A percentile compares a stretch with the other conserved stretches of the same genome.
phyloP scores from a whole-genome alignment of 169 alveolate genomes.

The Theileria orientalis region DNA sequence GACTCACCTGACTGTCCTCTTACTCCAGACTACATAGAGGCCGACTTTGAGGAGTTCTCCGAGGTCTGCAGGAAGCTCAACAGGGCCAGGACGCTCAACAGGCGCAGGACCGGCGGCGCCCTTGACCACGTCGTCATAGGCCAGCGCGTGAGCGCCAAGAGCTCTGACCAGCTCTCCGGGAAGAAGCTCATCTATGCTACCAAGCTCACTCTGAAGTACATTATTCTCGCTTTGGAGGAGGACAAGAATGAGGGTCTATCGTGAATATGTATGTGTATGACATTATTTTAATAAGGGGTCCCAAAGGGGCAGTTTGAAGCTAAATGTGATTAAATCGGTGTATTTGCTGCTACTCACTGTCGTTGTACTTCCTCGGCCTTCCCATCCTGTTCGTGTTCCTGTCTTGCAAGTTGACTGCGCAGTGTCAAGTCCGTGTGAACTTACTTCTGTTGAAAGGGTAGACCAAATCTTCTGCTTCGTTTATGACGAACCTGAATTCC shows the following conservation, averaged over 20 bases:
- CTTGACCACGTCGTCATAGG: background rate
- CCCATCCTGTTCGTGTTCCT: slow-evolving; percentile 71
- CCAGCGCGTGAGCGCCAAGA: background rate
- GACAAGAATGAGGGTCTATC: slow-evolving; percentile 25
- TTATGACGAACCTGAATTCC: slow-evolving; percentile 28
- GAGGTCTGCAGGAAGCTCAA: slow-evolving; percentile 3
- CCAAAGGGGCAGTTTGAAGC: slow-evolving; percentile 58
- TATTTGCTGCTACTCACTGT: slow-evolving; percentile 23
- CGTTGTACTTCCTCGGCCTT: slow-evolving; percentile 69
- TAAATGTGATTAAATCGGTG: background rate
- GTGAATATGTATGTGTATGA: background rate
- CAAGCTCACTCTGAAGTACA: slow-evolving; percentile 41
- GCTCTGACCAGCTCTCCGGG: background rate
- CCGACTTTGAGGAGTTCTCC: background rate
- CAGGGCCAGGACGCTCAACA: background rate
- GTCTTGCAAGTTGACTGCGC: slow-evolving; percentile 69
- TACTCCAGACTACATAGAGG: background rate
- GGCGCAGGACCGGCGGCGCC: background rate
- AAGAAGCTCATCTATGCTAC: slow-evolving; percentile 11
- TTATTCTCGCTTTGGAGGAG: slow-evolving; percentile 53
- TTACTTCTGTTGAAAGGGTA: slow-evolving; percentile 76
- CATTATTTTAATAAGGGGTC: slow-evolving; percentile 25
- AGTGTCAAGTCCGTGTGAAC: background rate
- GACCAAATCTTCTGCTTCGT: slow-evolving; percentile 61
- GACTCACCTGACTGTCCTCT: background rate